phyloP scores from a whole-genome alignment of 2,329 filamentous ascomycete genomes.

The Apiospora kogelbergensis region DNA sequence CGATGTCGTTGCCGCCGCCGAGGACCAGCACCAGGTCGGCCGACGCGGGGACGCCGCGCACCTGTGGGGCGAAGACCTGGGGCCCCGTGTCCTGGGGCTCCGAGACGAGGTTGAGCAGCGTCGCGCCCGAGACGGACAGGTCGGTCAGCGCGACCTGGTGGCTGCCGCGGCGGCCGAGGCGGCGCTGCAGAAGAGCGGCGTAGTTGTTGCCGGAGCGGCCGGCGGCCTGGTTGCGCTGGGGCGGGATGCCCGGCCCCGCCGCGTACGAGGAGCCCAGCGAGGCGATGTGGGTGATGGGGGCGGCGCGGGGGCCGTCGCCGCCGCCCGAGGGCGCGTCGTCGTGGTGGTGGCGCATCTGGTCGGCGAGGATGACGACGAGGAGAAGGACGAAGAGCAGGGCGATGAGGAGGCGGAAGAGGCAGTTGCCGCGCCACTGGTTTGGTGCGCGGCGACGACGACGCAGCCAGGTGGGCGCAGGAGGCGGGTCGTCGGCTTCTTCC shows the following conservation, averaged over 20 bases:
- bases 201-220: slow-evolving; percentile 36
- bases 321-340: not conserved
- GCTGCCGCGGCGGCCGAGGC: slow-evolving; percentile 10
- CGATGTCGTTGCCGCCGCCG: slow-evolving; percentile 39
- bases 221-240: slow-evolving; percentile 27
- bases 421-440: not conserved
- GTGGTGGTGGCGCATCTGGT: not conserved
- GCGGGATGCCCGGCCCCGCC: slow-evolving; percentile 33
- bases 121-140: slow-evolving; percentile 37
- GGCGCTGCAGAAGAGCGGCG: slow-evolving; percentile 31
- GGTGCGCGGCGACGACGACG: not conserved
- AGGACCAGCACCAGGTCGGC: slow-evolving; percentile 37
- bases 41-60: slow-evolving; percentile 32
- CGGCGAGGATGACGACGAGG: not conserved
- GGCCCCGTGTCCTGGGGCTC: slow-evolving; percentile 30
- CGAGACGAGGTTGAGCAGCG: slow-evolving; percentile 35
- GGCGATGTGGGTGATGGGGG: slow-evolving; percentile 23
- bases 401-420: not conserved
- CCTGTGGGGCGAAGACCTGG: slow-evolving; percentile 33
- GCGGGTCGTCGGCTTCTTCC: not conserved
- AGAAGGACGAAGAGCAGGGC: not conserved
- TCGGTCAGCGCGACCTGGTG: slow-evolving; percentile 24
- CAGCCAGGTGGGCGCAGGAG: not conserved
- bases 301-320: not conserved
- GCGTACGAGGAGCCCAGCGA: slow-evolving; percentile 33